Base-by-base conservation (phyloP, 352 stramenopile genomes). In the Phytophthora cactorum region DNA sequence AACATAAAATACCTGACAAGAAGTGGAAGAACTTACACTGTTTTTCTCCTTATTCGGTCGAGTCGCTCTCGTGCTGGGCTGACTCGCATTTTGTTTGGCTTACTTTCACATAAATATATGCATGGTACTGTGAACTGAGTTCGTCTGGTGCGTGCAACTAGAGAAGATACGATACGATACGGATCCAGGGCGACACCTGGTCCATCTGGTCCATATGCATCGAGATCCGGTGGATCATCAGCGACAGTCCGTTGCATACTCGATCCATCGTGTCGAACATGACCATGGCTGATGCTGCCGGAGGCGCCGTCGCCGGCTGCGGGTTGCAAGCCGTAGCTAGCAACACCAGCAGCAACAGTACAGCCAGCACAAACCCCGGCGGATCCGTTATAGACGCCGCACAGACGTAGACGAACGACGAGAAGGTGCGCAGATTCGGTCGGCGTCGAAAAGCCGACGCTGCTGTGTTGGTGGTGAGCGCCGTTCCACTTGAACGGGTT, bases 341-440 rank as follows among this genome's bases (percentile, higher is more conserved):
- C 17, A 93, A 74, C 9, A 80, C 75, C 45, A 91, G 55, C 3
- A 93, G 74, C 56, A 93, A 63, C 41, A 93, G 66, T 41, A 91
- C 78, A 0, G 85, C 85, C n/a, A 93, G 70, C 47, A 91, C 75
- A 51, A 92, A 93, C 27, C 85, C 85, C 3, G 85, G 85, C 14
- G 85, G 85, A 44, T 92, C 78, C 3, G 85, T 89, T 15, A 93
- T 60, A 4, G 81, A 90, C 28, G 85, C 85, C 17, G 83, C 66
- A 52, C 72, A 93, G 17, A 93, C 81, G 67, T 87, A 93, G 14
- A 89, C 70, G 36, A 93, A 88, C 14, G 85, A 93, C 51, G 79
- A 84, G 53, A 83, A 75, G 39, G 82, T 89, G 12, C 84, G 84
- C 32, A 88, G 72, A 66, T 66, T 84, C n/a, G 71, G 63, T 25